Evolutionary conservation across 495 filamentous ascomycete genomes (phyloP), one percentile per base, ranked within the genome.

Genomic region (Neurospora sp.): DNA sequence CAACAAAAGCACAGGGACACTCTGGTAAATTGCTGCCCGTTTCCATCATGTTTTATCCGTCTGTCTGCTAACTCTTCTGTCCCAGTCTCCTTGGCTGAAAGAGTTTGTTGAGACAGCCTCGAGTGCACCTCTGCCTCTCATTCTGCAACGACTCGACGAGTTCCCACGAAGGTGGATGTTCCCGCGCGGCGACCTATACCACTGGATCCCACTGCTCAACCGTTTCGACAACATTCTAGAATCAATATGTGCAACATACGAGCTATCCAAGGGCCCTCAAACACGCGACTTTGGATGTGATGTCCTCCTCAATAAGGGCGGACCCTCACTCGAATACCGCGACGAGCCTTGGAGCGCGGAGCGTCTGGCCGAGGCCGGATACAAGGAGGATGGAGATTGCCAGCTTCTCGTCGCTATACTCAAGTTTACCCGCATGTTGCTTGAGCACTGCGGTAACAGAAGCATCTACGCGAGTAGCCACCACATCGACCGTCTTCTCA

Each of bases 121-220:
- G 69, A 88, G 86, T n/a, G 83, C 90, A 77, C 88, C 94, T 19
- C 82, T 97, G 76, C 87, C 90, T 76, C 87, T 92, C 75, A 87
- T 99, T 77, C 92, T 94, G 72, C 81, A 86, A 72, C 88, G 92
- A 76, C 90, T 99, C 70, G 83, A 85, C 74, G 88, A 87, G 75
- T 98, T 98, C 81, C 93, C 94, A 74, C 88, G 88, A 72, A 86
- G 89, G 88, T 98, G 95, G 96, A 93, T 93, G 36, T 97, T 98
- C 78, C 95, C 94, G n/a, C 88, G 96, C 80, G 96, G 96, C 69
- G 96, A 99, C 77, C 86, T 98, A 59, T 98, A 98, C 78, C 94
- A 99, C 85, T 99, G 96, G 96, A 98, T 98, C 78, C 90, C 92
- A 39, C 87, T 97, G 48, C 85, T 99, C 69, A 95, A 99, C 83